Evolutionary conservation across 2,329 filamentous ascomycete species (phyloP).

Genomic region (Rhynchosporium agropyri): DNA sequence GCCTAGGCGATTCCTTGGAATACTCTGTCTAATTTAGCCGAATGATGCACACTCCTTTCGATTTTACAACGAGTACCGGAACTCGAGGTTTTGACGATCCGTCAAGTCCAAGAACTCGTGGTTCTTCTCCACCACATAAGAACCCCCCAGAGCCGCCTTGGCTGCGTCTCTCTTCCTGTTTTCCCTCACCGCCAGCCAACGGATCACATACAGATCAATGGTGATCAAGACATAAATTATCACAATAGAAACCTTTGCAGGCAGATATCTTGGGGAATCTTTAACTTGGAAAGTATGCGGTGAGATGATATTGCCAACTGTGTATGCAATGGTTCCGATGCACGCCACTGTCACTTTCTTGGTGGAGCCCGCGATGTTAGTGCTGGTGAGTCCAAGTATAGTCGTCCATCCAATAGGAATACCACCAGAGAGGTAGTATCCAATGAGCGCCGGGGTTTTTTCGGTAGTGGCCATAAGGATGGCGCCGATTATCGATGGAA

Average conservation of each 20-base stretch:
- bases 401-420: conserved; percentile 28
- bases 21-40: too few species aligned
- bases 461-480: conserved; percentile 27
- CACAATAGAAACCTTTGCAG: conserved; percentile 25
- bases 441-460: conserved; percentile 23
- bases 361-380: conserved; percentile 48
- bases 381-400: conserved; percentile 26
- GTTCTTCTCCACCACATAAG: conserved; percentile 16
- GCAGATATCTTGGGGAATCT: conserved; percentile 46
- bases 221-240: conserved; percentile 19
- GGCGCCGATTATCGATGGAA: conserved; percentile 23
- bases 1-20: too few species aligned
- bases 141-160: conserved; percentile 29
- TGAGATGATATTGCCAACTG: conserved; percentile 49
- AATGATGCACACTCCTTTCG: too few species aligned
- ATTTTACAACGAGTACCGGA: conserved; percentile 19
- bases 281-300: conserved; percentile 49
- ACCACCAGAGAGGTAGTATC: conserved; percentile 22
- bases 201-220: conserved; percentile 34
- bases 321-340: conserved; percentile 47
- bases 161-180: conserved; percentile 42
- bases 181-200: conserved; percentile 41
- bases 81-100: conserved; percentile 26
- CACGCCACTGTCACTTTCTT: conserved; percentile 52
- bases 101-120: conserved; percentile 28